phyloP scores from a whole-genome alignment of 2,329 filamentous ascomycete genomes.

The Fusarium siculi region DNA sequence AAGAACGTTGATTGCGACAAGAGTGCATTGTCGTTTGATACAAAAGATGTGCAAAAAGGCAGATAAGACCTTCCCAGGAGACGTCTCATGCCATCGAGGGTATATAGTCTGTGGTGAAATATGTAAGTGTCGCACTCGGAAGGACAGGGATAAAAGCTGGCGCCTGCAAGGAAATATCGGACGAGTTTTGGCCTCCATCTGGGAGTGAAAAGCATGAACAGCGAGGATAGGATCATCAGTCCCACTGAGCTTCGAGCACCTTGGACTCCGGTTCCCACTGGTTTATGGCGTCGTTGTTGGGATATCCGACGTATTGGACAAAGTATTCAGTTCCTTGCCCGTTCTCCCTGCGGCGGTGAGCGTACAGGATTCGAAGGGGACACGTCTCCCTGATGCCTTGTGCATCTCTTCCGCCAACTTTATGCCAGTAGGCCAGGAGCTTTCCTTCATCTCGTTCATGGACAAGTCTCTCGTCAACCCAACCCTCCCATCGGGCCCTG shows the following conservation, averaged over 20 bases:
- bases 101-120: too few species aligned
- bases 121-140: too few species aligned
- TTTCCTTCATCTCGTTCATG: neutral
- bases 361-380: neutral
- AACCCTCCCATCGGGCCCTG: neutral
- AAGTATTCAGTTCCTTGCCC: neutral
- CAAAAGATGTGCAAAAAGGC: too few species aligned
- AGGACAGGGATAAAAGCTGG: too few species aligned
- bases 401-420: neutral
- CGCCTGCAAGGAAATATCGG: too few species aligned
- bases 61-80: too few species aligned
- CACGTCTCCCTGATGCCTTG: neutral
- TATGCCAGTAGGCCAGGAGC: neutral
- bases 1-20: too few species aligned
- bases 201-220: too few species aligned
- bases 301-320: neutral
- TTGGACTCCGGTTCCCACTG: neutral
- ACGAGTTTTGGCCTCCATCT: too few species aligned
- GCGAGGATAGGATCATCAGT: neutral
- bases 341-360: neutral
- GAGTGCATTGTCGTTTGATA: too few species aligned
- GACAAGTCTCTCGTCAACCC: neutral
- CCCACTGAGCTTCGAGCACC: neutral
- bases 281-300: neutral
- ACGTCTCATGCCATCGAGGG: too few species aligned